Percentiles rank a stretch among this genome's conserved stretches.
Conservation (phyloP, 2,329 filamentous ascomycete species). For the Ilyonectria mors-panacis region DNA sequence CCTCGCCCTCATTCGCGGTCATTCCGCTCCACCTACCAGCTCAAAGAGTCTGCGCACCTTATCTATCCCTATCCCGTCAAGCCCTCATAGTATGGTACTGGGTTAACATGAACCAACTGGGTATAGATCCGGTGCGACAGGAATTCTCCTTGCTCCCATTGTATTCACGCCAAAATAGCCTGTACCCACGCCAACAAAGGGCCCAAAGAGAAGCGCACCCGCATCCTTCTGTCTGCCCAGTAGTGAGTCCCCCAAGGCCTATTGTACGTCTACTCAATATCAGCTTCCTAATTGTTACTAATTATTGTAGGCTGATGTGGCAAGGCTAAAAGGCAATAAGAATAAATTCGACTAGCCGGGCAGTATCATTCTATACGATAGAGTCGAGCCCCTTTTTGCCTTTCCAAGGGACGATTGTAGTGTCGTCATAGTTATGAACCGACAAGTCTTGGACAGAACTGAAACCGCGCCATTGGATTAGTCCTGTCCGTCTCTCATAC, state of each 20-base stretch:
- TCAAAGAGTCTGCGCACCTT: conserved; percentile 1
- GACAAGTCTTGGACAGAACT: too few species aligned
- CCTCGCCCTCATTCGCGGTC: background rate
- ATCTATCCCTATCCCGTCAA: background rate
- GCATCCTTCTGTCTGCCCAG: conserved; percentile 56
- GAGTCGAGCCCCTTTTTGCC: too few species aligned
- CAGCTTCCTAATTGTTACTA: too few species aligned
- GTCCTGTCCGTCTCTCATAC: too few species aligned
- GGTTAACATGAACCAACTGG: conserved; percentile 21
- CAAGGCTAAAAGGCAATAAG: too few species aligned
- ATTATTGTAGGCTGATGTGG: too few species aligned
- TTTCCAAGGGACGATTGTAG: too few species aligned
- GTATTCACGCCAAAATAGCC: conserved; percentile 54
- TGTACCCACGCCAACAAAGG: conserved; percentile 52
- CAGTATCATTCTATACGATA: too few species aligned
- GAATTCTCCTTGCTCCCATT: conserved; percentile 55
- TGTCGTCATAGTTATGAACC: too few species aligned
- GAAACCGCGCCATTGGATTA: too few species aligned
- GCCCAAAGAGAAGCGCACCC: conserved; percentile 55
- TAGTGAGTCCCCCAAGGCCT: conserved; percentile 52
- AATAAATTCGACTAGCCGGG: too few species aligned
- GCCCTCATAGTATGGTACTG: background rate
- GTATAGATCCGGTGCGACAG: conserved; percentile 56
- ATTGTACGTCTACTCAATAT: too few species aligned
- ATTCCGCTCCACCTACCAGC: conserved; percentile 9